Conservation (phyloP, 306 rosid species). For the Cucumis hystrix region DNA sequence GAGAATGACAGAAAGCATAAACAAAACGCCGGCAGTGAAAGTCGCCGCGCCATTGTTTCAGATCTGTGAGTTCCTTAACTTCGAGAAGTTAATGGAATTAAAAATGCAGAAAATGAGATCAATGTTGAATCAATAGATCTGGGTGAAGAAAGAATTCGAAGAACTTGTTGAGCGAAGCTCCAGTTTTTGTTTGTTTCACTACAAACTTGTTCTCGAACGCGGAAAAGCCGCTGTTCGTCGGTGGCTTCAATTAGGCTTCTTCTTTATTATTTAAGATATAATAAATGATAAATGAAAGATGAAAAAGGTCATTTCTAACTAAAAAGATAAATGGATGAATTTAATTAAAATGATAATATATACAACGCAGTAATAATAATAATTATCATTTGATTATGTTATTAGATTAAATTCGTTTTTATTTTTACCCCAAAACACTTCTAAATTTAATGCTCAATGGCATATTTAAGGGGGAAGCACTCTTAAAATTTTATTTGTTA, state of each 20-base stretch:
- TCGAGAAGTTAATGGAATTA: background rate
- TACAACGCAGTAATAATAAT: background rate
- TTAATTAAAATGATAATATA: background rate
- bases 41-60: slow-evolving; percentile 31
- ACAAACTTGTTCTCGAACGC: background rate
- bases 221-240: background rate
- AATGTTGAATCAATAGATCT: background rate
- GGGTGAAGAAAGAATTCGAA: background rate
- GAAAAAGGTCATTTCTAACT: background rate
- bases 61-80: slow-evolving; percentile 8
- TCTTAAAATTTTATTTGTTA: no score
- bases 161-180: background rate
- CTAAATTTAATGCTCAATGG: background rate
- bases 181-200: background rate
- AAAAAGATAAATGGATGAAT: background rate
- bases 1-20: slow-evolving; percentile 21
- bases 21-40: slow-evolving; percentile 21
- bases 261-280: background rate
- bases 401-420: background rate
- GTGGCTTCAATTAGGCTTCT: background rate
- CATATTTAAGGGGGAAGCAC: no score
- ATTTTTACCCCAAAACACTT: background rate
- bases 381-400: background rate
- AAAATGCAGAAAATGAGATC: background rate
- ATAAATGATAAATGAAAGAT: background rate